Conservation (phyloP, 164 flowering plant genomes). For the Liquidambar formosana region DNA sequence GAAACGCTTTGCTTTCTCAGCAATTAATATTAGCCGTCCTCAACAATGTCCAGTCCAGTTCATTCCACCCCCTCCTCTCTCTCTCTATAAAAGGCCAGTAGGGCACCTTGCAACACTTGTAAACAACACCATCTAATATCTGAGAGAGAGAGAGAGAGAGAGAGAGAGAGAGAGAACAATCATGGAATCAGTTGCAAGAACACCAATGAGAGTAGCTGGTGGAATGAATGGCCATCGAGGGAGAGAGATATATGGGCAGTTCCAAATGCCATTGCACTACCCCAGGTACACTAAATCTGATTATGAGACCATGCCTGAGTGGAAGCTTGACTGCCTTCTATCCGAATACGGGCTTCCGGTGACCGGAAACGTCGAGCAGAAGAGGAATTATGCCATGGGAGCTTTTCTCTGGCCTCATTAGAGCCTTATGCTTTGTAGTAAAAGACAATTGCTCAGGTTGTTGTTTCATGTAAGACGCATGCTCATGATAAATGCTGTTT, state of each 20-base stretch:
- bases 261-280: slow-evolving; percentile 41
- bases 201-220: slow-evolving; percentile 7
- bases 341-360: slow-evolving; percentile 32
- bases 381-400: slow-evolving; percentile 38
- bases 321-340: slow-evolving; percentile 31
- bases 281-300: slow-evolving; percentile 31
- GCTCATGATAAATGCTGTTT: no score
- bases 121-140: background rate
- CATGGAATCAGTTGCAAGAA: slow-evolving; percentile 8
- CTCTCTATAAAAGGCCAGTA: no score
- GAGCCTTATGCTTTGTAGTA: background rate
- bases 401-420: slow-evolving; percentile 30
- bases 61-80: no score
- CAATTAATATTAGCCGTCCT: no score
- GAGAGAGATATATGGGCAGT: slow-evolving; percentile 7
- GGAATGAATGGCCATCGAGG: background rate
- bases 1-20: no score
- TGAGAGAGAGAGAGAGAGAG: background rate
- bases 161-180: no score
- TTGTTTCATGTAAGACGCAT: no score
- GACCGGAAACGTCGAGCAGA: slow-evolving; percentile 25
- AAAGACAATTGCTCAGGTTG: no score
- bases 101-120: background rate
- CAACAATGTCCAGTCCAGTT: no score
- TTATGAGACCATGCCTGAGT: slow-evolving; percentile 37